Evolutionary conservation across 768 basidiomycete genomes (phyloP).

Genomic region (Ramaria sp.): DNA sequence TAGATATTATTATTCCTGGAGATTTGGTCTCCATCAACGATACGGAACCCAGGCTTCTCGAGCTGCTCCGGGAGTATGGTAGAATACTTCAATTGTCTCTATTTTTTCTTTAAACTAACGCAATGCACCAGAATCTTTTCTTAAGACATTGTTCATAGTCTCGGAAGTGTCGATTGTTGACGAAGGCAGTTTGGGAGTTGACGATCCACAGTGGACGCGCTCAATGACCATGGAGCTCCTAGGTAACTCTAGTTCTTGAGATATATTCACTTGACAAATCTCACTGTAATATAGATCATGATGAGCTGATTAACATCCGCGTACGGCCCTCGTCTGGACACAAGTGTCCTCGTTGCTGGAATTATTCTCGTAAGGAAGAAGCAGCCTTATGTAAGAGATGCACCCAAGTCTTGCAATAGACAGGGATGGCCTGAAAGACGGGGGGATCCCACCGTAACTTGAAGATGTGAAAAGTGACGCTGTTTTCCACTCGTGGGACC

Average conservation of each 20-base stretch:
- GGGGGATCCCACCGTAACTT: no score
- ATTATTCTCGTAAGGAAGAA: constrained; percentile 41
- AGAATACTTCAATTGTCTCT: no score
- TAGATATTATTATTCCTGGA: constrained; percentile 50
- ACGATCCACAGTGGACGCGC: constrained; percentile 41
- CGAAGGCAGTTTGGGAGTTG: constrained; percentile 29
- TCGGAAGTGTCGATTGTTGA: constrained; percentile 53
- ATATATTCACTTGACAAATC: neutral
- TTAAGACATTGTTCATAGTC: constrained; percentile 73
- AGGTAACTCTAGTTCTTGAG: constrained; percentile 27
- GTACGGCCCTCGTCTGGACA: constrained; percentile 47
- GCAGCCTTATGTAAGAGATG: constrained; percentile 63
- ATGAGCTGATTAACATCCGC: constrained; percentile 31
- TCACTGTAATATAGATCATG: constrained; percentile 10
- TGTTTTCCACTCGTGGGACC: no score
- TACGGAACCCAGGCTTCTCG: constrained; percentile 11
- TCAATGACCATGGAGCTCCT: constrained; percentile 30
- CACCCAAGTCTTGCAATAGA: constrained; percentile 12
- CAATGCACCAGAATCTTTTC: constrained; percentile 37
- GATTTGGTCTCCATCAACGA: constrained; percentile 14
- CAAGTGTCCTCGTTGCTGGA: constrained; percentile 94
- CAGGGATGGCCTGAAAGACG: no score
- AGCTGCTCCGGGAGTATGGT: neutral
- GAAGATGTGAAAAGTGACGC: no score
- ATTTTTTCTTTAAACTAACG: neutral